Conservation (phyloP, 106 monocot genomes). For the Dioscorea zingiberensis region DNA sequence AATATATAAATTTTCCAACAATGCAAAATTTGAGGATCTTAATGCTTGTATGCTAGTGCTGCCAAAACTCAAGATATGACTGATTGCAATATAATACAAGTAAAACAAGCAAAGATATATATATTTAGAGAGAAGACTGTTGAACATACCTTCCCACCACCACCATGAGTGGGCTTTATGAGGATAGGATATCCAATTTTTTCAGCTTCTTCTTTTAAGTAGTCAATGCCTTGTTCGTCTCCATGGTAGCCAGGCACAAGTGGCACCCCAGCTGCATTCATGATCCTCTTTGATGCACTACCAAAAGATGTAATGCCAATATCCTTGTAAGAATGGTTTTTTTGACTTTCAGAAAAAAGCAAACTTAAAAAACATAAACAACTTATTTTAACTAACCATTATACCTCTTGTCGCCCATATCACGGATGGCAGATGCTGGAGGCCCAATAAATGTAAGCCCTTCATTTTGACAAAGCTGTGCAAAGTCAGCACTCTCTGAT, state of each 20-base stretch:
- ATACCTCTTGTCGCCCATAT: constrained; percentile 99
- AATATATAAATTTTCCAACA: too few relatives aligned
- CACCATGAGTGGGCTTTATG: constrained; percentile 99
- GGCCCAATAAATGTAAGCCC: constrained; percentile 94
- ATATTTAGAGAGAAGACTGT: too few relatives aligned
- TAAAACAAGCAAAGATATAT: too few relatives aligned
- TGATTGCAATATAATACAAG: too few relatives aligned
- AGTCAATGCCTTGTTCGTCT: constrained; percentile 62
- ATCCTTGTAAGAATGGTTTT: background rate
- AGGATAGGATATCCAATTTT: constrained; percentile 93
- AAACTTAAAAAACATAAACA: too few relatives aligned
- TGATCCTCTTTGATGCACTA: constrained; percentile 98
- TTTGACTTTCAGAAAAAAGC: too few relatives aligned
- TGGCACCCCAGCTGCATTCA: constrained; percentile 94
- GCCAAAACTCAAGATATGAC: too few relatives aligned
- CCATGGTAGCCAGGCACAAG: constrained; percentile 98
- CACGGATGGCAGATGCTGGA: constrained; percentile 94
- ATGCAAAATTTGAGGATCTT: too few relatives aligned
- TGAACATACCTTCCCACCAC: constrained; percentile 83
- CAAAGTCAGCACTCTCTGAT: constrained; percentile 95
- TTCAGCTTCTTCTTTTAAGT: constrained; percentile 80
- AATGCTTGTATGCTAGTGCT: too few relatives aligned
- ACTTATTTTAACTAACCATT: background rate
- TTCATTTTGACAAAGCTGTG: constrained; percentile 78
- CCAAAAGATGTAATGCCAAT: background rate